These are phyloP conservation scores for Spizellomyces punctatus DNA, from an alignment of 192 early-diverging fungal genomes.

Conservation along the genomic window DNA sequence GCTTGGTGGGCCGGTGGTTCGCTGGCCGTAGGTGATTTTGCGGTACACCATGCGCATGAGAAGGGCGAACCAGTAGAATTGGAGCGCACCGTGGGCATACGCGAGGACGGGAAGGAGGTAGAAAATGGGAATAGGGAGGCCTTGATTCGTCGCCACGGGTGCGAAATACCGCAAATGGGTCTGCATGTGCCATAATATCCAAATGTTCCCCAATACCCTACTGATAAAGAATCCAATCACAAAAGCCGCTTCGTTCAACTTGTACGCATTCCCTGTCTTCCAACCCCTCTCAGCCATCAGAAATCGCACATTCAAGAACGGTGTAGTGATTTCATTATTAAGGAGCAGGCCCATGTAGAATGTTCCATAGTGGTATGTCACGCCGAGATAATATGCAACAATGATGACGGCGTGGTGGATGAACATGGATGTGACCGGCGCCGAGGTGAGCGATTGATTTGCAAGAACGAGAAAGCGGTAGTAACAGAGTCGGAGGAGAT, in stretches of 20 bases:
- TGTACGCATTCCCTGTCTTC: conserved; percentile 12
- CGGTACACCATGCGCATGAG: conserved; percentile 20
- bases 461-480: not conserved
- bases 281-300: conserved; percentile 20
- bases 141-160: not conserved
- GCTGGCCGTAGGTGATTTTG: conserved; percentile 12
- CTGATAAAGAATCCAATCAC: conserved; percentile 17
- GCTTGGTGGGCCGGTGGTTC: not conserved
- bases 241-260: conserved; percentile 12
- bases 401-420: conserved; percentile 25
- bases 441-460: not conserved
- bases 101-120: conserved; percentile 29
- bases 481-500: conserved; percentile 21
- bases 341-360: conserved; percentile 29
- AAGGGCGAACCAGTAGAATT: conserved; percentile 27
- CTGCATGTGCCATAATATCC: conserved; percentile 18
- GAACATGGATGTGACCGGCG: conserved; percentile 20
- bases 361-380: conserved; percentile 24
- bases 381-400: conserved; percentile 16
- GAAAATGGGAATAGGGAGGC: conserved; percentile 5
- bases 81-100: conserved; percentile 10
- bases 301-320: conserved; percentile 22
- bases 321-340: conserved; percentile 30
- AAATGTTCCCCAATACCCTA: conserved; percentile 13
- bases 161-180: not conserved